Evolutionary conservation across 73 alveolate species (phyloP), one percentile per base, ranked within the genome.

Genomic region (Breviolum minutum): DNA sequence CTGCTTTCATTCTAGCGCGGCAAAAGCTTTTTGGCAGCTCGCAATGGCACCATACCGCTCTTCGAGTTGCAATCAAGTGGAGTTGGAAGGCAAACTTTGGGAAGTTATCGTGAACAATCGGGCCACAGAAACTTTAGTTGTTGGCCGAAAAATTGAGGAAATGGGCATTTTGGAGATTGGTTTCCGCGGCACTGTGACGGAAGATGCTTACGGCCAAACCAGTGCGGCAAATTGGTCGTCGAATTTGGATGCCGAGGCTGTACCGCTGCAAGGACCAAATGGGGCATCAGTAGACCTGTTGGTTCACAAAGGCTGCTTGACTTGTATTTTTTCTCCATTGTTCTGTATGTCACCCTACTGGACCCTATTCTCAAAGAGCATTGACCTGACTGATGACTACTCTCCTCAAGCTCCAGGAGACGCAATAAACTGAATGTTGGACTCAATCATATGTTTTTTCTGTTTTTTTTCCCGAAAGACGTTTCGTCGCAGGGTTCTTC

Each of bases 121-220:
- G 20, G 81, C 95, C 13, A 86, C 81, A 8, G 69, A 86, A 27
- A 86, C 95, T 11, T 29, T 26, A 12, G 64, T 86, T 30, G 14
- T 86, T 40, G 95, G 95, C 66, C 63, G 95, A 2, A 20, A 13
- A 26, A 63, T 63, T 30, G 7, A 16, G 40, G 63, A 10, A 0
- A 62, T 64, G 16, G 27, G 63, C 69, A n/a, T 60, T 63, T 62
- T 86, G 80, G 95, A 86, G 81, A 20, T 86, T 4, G 95, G 95
- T 7, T 86, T 86, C 66, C 95, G 95, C 5, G 95, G 95, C 29
- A 86, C 95, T 17, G 95, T 86, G 95, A 62, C 79, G 6, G 95
- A 26, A 62, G 81, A 86, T 63, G 40, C 63, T 64, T 63, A 26
- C 30, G 95, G 95, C 81, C 12, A 19, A 27, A 6, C 66, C 32